Base-by-base conservation (phyloP, 2,329 filamentous ascomycete species). In the Cercospora citrullina region DNA sequence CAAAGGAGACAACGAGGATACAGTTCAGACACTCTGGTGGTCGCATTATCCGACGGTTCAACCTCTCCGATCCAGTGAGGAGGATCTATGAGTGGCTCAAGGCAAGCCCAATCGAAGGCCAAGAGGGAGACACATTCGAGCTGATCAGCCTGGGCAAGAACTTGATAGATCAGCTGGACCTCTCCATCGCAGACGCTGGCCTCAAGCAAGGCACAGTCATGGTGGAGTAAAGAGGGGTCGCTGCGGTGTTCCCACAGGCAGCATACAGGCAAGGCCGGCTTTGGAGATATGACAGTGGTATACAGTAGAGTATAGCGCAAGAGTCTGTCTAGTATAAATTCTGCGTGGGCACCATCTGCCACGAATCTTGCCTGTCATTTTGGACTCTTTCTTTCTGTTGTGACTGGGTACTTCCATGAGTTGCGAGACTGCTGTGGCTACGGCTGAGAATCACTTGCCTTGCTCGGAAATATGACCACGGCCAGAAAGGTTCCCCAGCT, bases 21-120 rank as follows among this genome's bases (percentile, higher is more conserved):
- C 95, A 98, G 78, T 96, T 99, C 81, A 87, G 92, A 68, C 91
- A 97, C 75, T 89, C 94, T 0, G 90, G 87, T 10, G 93, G 93
- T 1, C 89, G 94, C 18, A 87, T 97, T 9, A 94, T 99, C 68
- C 90, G 93, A 31, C 88, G 92, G n/a, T 99, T 99, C 80, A 83
- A 84, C 9, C 80, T 94, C 3, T 80, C 87, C 14, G 95, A 99
- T 67, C 84, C 87, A 0, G 93, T 99, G 12, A 86, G 88, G 65
- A 88, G 92, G 12, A 89, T 99, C 57, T 99, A 94, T 79, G 95
- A 99, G 81, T 99, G 94, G 93, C 88, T 99, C 72, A 99, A 98
- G 82, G 90, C 94, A 0, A 89, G 91, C 68, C 92, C 93, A 1
- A 80, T 96, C 60, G 90, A 94, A 72, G 93, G 91, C 74, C 94